Evolutionary conservation across 1,139 yeast species (phyloP).

Genomic region (Candida dubliniensis): DNA sequence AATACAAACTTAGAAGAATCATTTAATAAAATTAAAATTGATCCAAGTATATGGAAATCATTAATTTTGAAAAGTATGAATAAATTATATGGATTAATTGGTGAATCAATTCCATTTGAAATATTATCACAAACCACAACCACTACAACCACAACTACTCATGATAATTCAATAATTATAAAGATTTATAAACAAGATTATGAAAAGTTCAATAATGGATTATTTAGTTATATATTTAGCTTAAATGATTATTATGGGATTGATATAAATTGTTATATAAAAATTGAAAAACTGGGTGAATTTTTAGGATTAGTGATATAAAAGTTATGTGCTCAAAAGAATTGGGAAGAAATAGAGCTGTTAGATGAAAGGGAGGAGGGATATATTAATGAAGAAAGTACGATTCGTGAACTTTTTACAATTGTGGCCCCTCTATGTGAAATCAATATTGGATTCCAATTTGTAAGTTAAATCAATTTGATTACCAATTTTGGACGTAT

Average conservation of each 20-base stretch:
- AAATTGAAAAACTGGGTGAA: slow-evolving; percentile 17
- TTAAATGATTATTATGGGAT: slow-evolving; percentile 21
- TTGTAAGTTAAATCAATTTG: no score
- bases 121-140: slow-evolving; percentile 19
- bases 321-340: not conserved
- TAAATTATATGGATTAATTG: slow-evolving; percentile 37
- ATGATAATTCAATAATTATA: slow-evolving; percentile 20
- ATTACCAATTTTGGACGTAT: no score
- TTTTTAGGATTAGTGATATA: slow-evolving; percentile 21
- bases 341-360: not conserved
- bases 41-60: slow-evolving; percentile 33
- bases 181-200: slow-evolving; percentile 30
- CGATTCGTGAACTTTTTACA: no score
- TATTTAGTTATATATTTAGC: slow-evolving; percentile 31
- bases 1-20: not conserved
- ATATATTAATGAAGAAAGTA: not conserved
- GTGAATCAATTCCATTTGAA: slow-evolving; percentile 36
- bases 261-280: slow-evolving; percentile 25
- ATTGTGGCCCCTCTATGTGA: no score
- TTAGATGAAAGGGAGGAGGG: not conserved
- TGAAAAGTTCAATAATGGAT: slow-evolving; percentile 28
- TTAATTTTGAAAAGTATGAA: slow-evolving; percentile 26
- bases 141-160: no score
- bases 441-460: no score
- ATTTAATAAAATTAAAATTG: slow-evolving; percentile 17